Base-by-base conservation (phyloP, 108 stramenopile genomes). In the Craspedostauros australis region DNA sequence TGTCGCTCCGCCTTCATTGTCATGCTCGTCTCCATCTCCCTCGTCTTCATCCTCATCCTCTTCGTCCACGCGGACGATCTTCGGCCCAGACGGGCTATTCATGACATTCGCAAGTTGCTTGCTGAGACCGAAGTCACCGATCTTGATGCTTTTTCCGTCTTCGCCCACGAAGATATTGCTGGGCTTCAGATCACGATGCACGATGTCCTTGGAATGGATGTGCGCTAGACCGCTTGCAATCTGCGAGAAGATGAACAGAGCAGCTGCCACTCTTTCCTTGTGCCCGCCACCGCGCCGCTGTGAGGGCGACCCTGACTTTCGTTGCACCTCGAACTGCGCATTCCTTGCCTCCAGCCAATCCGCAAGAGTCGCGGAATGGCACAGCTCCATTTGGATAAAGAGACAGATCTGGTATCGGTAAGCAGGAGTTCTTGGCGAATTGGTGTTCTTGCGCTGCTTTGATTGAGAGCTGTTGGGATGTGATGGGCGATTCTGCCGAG, bases 311-410 rank as follows among this genome's bases (percentile, higher is more conserved):
- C 39, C 38, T 15, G 51, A 29, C 37, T n/a, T n/a, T n/a, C n/a
- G n/a, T n/a, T n/a, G n/a, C n/a, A n/a, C n/a, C 27, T 47, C 44
- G 45, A 78, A 33, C 28, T 63, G 21, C 40, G 30, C 18, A 62
- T 93, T 93, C 15, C 89, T 75, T 33, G 80, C 57, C 39, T 72
- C 79, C 22, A 94, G 86, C 82, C 86, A 96, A 54, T 94, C 91
- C 38, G 82, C 82, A 26, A 94, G 67, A 2, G 91, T 93, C 15
- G 59, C 64, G 5, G 88, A 70, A 26, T 77, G 74, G 61, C 95
- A 96, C 3, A 94, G 78, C 48, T 90, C 78, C 95, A 96, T 96
- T 66, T 96, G 95, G 34, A 96, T 93, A 56, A 75, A 96, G 3
- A 96, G 66, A 26, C 75, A 84, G 34, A 88, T 90, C 50, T 79